Evolutionary conservation across 192 early-diverging fungal genomes (phyloP).

Genomic region (Funneliformis geosporum): DNA sequence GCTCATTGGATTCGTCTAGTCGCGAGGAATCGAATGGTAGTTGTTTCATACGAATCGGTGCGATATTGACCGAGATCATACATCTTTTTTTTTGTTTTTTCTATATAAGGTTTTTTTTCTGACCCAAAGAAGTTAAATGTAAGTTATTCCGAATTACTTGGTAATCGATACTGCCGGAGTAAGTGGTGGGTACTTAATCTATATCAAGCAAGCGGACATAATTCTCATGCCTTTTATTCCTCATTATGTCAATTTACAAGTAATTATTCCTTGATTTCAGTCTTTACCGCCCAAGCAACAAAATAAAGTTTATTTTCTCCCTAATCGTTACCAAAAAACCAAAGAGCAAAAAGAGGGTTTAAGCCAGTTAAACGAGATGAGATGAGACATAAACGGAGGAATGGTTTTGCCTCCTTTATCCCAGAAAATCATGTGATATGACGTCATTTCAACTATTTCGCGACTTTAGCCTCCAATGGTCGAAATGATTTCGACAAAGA

Average conservation of each 20-base stretch:
- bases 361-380: neutral
- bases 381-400: neutral
- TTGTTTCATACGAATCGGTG: too few relatives aligned
- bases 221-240: neutral
- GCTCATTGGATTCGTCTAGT: too few relatives aligned
- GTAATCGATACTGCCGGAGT: neutral
- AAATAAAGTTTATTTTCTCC: neutral
- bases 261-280: constrained; percentile 11
- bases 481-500: too few relatives aligned
- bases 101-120: too few relatives aligned
- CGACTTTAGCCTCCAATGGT: too few relatives aligned
- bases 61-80: too few relatives aligned
- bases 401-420: neutral
- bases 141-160: too few relatives aligned
- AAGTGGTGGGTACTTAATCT: neutral
- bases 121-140: too few relatives aligned
- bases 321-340: neutral
- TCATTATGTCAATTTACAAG: neutral
- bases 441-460: too few relatives aligned
- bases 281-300: neutral
- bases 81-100: too few relatives aligned
- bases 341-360: neutral
- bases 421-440: too few relatives aligned
- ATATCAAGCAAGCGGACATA: neutral
- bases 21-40: too few relatives aligned